A percentile compares a stretch with the other conserved stretches of the same genome.
Evolutionary conservation across 768 basidiomycete genomes (phyloP).

Genomic region (Boletus tylopilopsis): DNA sequence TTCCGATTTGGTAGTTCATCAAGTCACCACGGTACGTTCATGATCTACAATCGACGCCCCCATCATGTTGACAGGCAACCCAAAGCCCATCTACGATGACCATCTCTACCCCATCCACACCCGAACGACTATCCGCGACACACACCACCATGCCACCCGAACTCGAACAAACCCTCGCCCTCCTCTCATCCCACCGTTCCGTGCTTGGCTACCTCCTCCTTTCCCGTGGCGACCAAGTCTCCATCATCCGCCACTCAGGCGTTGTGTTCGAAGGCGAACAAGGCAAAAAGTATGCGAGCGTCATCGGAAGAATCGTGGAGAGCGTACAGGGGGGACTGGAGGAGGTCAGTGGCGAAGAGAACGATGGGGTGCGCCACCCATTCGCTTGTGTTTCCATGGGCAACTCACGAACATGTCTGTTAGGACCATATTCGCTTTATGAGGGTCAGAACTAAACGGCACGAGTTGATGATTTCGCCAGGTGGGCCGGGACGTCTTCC

Average conservation of each 20-base stretch:
- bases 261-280: conserved; percentile 85
- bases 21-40: no score
- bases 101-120: not conserved
- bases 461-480: conserved; percentile 93
- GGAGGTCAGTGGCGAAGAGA: conserved; percentile 63
- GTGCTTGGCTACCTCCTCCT: conserved; percentile 87
- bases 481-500: conserved; percentile 38
- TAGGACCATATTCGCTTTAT: conserved; percentile 87
- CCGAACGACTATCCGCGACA: no score
- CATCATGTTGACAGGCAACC: no score
- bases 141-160: conserved; percentile 56
- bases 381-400: not conserved
- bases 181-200: conserved; percentile 76
- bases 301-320: conserved; percentile 70
- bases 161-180: conserved; percentile 72
- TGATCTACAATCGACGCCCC: no score
- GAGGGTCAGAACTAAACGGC: conserved; percentile 84
- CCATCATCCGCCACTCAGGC: conserved; percentile 82
- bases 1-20: no score
- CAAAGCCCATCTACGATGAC: no score
- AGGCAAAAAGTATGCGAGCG: conserved; percentile 69
- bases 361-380: conserved; percentile 44
- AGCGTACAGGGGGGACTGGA: conserved; percentile 71
- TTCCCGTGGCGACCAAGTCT: conserved; percentile 64
- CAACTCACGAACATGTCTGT: not conserved